These are phyloP conservation scores for Amylocystis lapponica DNA, from an alignment of 768 basidiomycete species.

Conservation along the genomic window DNA sequence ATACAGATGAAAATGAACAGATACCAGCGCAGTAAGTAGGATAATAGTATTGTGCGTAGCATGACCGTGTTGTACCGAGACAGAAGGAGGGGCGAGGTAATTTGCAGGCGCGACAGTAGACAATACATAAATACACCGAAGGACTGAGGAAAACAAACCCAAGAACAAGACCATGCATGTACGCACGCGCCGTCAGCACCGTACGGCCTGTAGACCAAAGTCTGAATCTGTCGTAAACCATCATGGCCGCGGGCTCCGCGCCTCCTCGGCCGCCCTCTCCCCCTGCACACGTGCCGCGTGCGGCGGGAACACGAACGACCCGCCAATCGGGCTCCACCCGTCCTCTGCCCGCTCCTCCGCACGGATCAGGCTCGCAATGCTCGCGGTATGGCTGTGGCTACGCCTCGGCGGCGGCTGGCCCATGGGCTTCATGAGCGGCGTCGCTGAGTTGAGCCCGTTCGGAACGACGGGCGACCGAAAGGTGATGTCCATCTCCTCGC, in stretches of 20 bases:
- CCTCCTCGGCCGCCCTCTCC: constrained; percentile 11
- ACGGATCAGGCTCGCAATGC: constrained; percentile 76
- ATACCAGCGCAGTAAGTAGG: too few species aligned
- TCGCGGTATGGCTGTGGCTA: constrained; percentile 74
- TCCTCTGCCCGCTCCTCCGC: constrained; percentile 76
- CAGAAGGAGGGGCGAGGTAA: too few species aligned
- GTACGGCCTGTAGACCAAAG: background rate
- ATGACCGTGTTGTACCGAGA: too few species aligned
- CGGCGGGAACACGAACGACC: constrained; percentile 48
- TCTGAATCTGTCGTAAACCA: background rate
- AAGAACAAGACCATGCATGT: background rate
- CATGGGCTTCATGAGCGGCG: constrained; percentile 28
- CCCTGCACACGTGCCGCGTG: constrained; percentile 23
- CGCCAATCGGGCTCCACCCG: constrained; percentile 73
- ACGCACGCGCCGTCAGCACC: background rate
- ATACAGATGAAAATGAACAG: too few species aligned
- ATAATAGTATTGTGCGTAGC: too few species aligned
- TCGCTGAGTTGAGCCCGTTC: constrained; percentile 27
- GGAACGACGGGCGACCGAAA: constrained; percentile 57
- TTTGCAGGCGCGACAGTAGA: too few species aligned
- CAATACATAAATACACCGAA: background rate
- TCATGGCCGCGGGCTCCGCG: too few species aligned
- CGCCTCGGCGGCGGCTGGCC: constrained; percentile 26
- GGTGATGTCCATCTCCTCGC: constrained; percentile 62
- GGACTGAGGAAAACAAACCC: background rate